Evolutionary conservation across 2,329 filamentous ascomycete genomes (phyloP).

Genomic region (Chrysoporthe puriensis): DNA sequence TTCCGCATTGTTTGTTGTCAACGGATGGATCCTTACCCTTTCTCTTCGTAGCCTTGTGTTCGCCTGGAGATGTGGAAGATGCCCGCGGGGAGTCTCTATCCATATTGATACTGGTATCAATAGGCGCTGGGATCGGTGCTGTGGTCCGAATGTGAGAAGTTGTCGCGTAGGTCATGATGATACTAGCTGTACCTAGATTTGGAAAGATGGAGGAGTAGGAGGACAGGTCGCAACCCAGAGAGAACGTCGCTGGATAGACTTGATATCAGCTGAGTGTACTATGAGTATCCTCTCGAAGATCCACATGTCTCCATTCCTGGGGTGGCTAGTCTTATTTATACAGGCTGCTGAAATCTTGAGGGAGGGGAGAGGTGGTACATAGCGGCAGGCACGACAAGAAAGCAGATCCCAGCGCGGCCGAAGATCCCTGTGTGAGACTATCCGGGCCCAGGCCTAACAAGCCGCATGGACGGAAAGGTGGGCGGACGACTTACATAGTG

Average conservation of each 20-base stretch:
- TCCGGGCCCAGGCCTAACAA: conserved; percentile 1
- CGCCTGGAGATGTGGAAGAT: conserved; percentile 47
- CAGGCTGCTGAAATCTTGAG: conserved; percentile 9
- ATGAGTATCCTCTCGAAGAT: conserved; percentile 22
- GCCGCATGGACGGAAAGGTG: conserved; percentile 1
- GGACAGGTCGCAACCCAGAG: conserved; percentile 18
- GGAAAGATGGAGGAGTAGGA: conserved; percentile 19
- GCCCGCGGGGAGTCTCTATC: conserved; percentile 41
- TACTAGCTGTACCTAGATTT: conserved; percentile 9
- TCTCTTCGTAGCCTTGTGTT: conserved; percentile 48
- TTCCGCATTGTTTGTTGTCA: conserved; percentile 20
- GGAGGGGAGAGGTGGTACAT: not conserved
- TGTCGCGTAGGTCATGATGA: conserved; percentile 28
- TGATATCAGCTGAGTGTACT: conserved; percentile 13
- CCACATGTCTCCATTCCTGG: conserved; percentile 27
- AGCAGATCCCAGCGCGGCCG: not conserved
- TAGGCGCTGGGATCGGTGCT: conserved; percentile 26
- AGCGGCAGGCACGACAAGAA: conserved; percentile 3
- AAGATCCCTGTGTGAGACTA: conserved; percentile 6
- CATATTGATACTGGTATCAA: conserved; percentile 34
- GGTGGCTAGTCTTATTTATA: conserved; percentile 18
- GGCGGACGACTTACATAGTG: not conserved
- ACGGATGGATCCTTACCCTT: conserved; percentile 44
- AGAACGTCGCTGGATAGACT: conserved; percentile 13
- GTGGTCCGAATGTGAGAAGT: conserved; percentile 31